A percentile compares a stretch with the other conserved stretches of the same genome.
Conservation (phyloP, 228 moss, liverwort and hornwort genomes). For the Sphagnum magellanicum region DNA sequence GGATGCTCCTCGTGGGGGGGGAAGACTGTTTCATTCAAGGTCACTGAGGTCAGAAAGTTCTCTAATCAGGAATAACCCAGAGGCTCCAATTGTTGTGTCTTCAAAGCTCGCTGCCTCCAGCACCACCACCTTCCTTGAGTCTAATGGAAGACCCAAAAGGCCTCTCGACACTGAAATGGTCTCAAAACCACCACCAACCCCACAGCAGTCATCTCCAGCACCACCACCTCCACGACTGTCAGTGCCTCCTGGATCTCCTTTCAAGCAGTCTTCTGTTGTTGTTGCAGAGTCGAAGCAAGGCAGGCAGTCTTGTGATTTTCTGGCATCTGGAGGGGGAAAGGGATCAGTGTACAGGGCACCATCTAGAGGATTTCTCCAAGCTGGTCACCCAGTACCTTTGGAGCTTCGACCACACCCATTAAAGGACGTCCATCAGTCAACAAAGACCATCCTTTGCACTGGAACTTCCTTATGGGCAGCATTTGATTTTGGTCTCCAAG, state of each 20-base stretch:
- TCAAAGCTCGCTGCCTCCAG: too few relatives aligned
- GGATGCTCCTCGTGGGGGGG: too few relatives aligned
- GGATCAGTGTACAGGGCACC: slow-evolving; percentile 27
- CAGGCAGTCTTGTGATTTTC: slow-evolving; percentile 20
- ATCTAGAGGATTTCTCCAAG: slow-evolving; percentile 27
- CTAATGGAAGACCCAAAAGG: slow-evolving; percentile 5
- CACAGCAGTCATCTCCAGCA: not conserved
- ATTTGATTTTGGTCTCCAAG: slow-evolving; percentile 30
- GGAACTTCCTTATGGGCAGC: slow-evolving; percentile 33
- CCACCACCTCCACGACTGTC: slow-evolving; percentile 6
- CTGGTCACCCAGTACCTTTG: slow-evolving; percentile 37
- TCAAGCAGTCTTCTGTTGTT: slow-evolving; percentile 11
- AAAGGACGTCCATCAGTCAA: slow-evolving; percentile 19
- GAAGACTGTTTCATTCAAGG: too few relatives aligned
- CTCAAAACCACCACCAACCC: slow-evolving; percentile 12
- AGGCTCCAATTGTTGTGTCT: too few relatives aligned
- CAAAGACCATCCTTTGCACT: slow-evolving; percentile 8
- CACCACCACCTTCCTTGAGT: slow-evolving; percentile 7
- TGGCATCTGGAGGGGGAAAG: slow-evolving; percentile 51
- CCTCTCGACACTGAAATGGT: slow-evolving; percentile 5
- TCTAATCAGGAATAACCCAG: too few relatives aligned
- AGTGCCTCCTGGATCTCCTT: slow-evolving; percentile 8
- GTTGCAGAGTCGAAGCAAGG: slow-evolving; percentile 4
- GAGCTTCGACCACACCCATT: slow-evolving; percentile 48
- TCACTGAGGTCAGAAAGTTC: too few relatives aligned